Evolutionary conservation across 2,329 filamentous ascomycete genomes (phyloP), one percentile per base, ranked within the genome.

Genomic region (Colletotrichum sp.): DNA sequence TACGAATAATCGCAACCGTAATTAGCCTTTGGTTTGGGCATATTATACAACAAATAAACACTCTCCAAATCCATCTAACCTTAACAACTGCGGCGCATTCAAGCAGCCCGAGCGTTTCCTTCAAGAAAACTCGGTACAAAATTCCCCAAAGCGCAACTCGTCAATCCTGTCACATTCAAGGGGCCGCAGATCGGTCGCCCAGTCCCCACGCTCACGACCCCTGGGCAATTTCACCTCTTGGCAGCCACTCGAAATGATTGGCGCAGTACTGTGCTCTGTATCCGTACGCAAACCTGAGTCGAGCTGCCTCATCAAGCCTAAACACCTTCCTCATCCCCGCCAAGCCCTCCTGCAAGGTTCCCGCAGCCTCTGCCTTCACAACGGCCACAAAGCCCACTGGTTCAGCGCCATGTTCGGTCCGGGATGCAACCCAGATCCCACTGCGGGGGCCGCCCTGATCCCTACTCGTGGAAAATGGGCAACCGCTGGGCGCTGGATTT

Each of bases 391-490:
- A 27, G 24, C 31, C 31, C 31, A 33, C 31, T 33, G 31, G 31
- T 27, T 27, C 8, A 51, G 13, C 18, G 34, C 59, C 43, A 47
- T 16, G 13, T 47, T 43, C 21, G 55, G 54, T 9, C 63, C 69
- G 55, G 24, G 55, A 72, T 72, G 57, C 55, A 68, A 36, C 51
- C 21, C 59, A 64, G 58, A 36, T 66, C n/a, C 62, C 21, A 27
- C 13, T 54, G 69, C 65, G 58, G 58, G 66, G 65, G 43, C n/a
- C 27, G 43, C 27, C 47, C 21, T 24, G 18, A 16, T 36, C 66
- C 47, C 66, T 72, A 72, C 70, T 72, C 70, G 70, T 72, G 70
- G 70, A 69, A 72, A 51, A 51, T 24, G 51, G 47, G 29, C 43
- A 21, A 51, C n/a, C 43, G 43, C n/a, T 51, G 43, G 24, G 70